Evolutionary conservation across 108 stramenopile species (phyloP).

Genomic region (Bacterosira constricta): DNA sequence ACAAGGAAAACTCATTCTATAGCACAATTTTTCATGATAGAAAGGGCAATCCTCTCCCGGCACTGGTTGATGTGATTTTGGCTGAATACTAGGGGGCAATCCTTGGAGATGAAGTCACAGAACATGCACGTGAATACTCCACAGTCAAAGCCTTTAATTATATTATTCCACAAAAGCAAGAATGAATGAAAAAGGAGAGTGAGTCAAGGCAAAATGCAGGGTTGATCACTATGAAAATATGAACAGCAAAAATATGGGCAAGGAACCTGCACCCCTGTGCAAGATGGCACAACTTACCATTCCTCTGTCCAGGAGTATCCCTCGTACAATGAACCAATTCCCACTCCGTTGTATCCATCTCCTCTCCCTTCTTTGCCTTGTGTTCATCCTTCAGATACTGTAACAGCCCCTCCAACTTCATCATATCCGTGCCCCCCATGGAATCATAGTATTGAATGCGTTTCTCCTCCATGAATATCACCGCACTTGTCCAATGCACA

Average conservation of each 20-base stretch:
- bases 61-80: slow-evolving; percentile 84
- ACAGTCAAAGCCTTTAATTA: slow-evolving; percentile 88
- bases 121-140: slow-evolving; percentile 95
- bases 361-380: slow-evolving; percentile 66
- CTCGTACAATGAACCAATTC: slow-evolving; percentile 56
- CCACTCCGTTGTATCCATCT: slow-evolving; percentile 78
- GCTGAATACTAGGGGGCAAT: slow-evolving; percentile 71
- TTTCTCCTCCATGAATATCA: slow-evolving; percentile 88
- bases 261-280: too few relatives aligned
- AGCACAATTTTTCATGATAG: slow-evolving; percentile 83
- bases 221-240: background rate
- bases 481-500: slow-evolving; percentile 94
- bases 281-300: slow-evolving; percentile 65
- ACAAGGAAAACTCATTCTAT: slow-evolving; percentile 60
- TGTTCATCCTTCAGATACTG: slow-evolving; percentile 87
- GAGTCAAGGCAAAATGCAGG: background rate
- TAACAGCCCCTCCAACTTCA: slow-evolving; percentile 69
- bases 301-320: slow-evolving; percentile 79
- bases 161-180: too few relatives aligned
- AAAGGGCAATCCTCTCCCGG: slow-evolving; percentile 82
- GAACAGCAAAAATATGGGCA: background rate
- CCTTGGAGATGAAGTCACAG: slow-evolving; percentile 79
- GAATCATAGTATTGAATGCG: slow-evolving; percentile 84
- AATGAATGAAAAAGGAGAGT: background rate
- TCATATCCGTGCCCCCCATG: slow-evolving; percentile 58